phyloP scores from a whole-genome alignment of 2,329 filamentous ascomycete species.

The Monascus ruber region DNA sequence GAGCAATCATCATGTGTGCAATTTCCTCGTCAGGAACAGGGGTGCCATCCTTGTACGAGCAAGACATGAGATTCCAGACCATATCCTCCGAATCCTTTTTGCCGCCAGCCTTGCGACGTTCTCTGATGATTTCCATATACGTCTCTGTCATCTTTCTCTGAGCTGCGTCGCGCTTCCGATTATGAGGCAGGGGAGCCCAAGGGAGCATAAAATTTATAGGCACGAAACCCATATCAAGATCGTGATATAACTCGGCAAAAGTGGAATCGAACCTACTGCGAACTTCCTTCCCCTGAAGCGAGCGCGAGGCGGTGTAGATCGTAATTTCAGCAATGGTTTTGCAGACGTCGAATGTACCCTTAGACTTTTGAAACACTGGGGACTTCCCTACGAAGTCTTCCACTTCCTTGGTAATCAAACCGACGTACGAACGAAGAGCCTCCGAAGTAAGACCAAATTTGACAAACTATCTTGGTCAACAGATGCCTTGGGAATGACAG shows the following conservation, averaged over 20 bases:
- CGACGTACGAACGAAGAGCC: constrained; percentile 60
- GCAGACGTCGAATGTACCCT: constrained; percentile 60
- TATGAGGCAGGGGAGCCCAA: constrained; percentile 82
- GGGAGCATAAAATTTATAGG: constrained; percentile 84
- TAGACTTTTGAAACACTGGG: constrained; percentile 54
- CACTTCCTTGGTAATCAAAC: constrained; percentile 65
- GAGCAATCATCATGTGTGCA: constrained; percentile 86
- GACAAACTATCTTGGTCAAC: constrained; percentile 37
- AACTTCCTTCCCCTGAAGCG: constrained; percentile 74
- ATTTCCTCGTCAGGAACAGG: constrained; percentile 72
- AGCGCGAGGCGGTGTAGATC: constrained; percentile 78
- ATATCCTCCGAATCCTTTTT: constrained; percentile 57
- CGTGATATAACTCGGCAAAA: constrained; percentile 74
- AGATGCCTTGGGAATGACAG: not conserved
- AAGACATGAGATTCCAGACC: constrained; percentile 83
- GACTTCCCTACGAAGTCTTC: constrained; percentile 59
- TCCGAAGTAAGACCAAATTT: constrained; percentile 53
- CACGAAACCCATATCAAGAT: constrained; percentile 81
- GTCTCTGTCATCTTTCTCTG: constrained; percentile 70
- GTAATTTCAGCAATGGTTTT: constrained; percentile 75
- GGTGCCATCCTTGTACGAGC: constrained; percentile 70
- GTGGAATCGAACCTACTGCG: constrained; percentile 68
- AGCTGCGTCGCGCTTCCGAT: constrained; percentile 67
- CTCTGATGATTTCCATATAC: constrained; percentile 71
- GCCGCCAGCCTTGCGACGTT: constrained; percentile 48